phyloP scores from a whole-genome alignment of 306 rosid genomes.

The Cucumis hystrix region DNA sequence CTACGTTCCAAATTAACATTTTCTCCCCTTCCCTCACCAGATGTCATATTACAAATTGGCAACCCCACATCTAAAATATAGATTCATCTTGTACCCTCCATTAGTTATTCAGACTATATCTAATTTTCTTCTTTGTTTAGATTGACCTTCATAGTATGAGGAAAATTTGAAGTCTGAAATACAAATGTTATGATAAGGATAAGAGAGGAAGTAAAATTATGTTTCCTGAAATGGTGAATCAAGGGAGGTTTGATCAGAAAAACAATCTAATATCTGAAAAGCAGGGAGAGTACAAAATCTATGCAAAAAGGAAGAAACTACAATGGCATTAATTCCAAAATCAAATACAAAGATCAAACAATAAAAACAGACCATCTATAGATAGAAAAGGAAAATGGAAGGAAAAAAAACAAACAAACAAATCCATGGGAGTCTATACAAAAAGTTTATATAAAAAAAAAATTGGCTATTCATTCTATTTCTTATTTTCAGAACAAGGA shows the following conservation, averaged over 20 bases:
- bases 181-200: not conserved
- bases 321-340: not conserved
- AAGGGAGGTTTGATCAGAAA: not conserved
- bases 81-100: too few relatives aligned
- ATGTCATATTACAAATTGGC: too few relatives aligned
- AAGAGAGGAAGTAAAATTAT: not conserved
- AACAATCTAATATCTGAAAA: not conserved
- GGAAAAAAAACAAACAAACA: not conserved
- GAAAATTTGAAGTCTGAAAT: not conserved
- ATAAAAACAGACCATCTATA: not conserved
- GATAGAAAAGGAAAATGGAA: not conserved
- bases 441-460: constrained; percentile 1
- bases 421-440: not conserved
- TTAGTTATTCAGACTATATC: too few relatives aligned
- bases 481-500: constrained; percentile 31
- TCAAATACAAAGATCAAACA: not conserved
- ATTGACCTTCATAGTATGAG: too few relatives aligned
- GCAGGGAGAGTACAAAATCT: not conserved
- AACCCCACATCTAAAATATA: too few relatives aligned
- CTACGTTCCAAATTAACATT: too few relatives aligned
- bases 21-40: too few relatives aligned
- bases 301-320: not conserved
- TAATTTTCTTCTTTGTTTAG: too few relatives aligned
- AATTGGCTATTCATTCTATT: constrained; percentile 7
- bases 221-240: not conserved